phyloP scores from a whole-genome alignment of 2,329 filamentous ascomycete species.

The Penicillium sp. region DNA sequence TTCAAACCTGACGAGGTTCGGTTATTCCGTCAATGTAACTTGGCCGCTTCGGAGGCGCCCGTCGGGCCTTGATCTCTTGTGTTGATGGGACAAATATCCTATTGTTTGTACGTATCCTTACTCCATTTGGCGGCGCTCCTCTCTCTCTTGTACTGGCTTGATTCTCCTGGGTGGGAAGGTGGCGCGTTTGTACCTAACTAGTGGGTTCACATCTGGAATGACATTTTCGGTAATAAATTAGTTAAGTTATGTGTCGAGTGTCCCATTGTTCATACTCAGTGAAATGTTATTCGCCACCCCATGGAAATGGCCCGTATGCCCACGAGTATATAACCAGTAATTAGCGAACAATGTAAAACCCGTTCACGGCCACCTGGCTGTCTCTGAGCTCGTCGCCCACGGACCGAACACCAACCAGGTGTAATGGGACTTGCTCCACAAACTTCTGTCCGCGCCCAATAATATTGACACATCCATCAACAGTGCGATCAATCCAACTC shows the following conservation, averaged over 20 bases:
- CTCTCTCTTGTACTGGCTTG: not conserved
- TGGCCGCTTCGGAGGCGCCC: conserved; percentile 49
- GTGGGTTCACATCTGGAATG: not conserved
- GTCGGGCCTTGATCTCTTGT: conserved; percentile 13
- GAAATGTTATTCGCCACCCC: not conserved
- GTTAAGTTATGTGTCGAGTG: not conserved
- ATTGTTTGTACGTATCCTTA: not conserved
- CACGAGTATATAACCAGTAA: not conserved
- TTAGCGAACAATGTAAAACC: conserved; percentile 39
- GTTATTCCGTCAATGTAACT: conserved; percentile 73
- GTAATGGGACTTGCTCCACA: conserved; percentile 57
- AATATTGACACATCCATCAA: conserved; percentile 49
- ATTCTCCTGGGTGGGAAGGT: no score
- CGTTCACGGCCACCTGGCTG: conserved; percentile 34
- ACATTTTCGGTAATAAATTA: not conserved
- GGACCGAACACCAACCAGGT: conserved; percentile 57
- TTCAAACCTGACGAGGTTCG: conserved; percentile 70
- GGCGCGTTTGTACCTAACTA: not conserved
- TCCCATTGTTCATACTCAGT: conserved; percentile 3
- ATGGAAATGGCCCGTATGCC: not conserved
- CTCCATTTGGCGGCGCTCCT: not conserved
- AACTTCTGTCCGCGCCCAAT: conserved; percentile 52
- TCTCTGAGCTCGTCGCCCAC: conserved; percentile 46
- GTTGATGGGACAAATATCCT: not conserved
- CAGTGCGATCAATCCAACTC: conserved; percentile 42